Evolutionary conservation across 306 rosid species (phyloP), one percentile per base, ranked within the genome.

Genomic region (Oxytropis ochrocephala): DNA sequence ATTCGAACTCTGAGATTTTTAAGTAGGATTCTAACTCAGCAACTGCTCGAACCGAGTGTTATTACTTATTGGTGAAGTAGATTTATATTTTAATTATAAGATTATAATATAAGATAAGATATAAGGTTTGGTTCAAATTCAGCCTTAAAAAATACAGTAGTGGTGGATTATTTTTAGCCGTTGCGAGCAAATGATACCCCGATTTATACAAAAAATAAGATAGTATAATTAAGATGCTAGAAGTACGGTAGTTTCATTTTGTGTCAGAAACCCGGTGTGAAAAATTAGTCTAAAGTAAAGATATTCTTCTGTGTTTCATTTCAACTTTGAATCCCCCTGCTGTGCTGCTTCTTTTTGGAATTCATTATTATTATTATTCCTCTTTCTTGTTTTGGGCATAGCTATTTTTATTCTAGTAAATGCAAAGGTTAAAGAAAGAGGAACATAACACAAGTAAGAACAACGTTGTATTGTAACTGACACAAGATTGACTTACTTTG

Each of bases 301-400:
- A 53, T 75, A 43, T 68, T 58, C n/a, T 48, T 13, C 1, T 51
- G 72, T 39, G 4, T 44, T 75, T 73, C 73, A 73, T 44, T 75
- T 73, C 73, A 73, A 56, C 41, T 36, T 36, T 38, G 43, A 38
- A 38, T 38, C 10, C 10, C 10, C 1, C 43, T 63, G 21, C 30
- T 44, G 58, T 63, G 21, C 30, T 44, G 67, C 32, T 27, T 0
- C 42, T 12, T 51, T 29, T 33, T 44, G 29, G 29, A 24, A 1
- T 21, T 21, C 27, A 30, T 24, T 14, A 32, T 64, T 18, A 0
- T 19, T 5, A 6, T 54, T 55, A 7, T 74, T 48, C 67, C 7
- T 75, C 27, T 30, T 13, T 51, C 32, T 68, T 11, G 65, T 10
- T 74, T 7, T 18, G 38, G 58, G 35, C 8, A 27, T 64, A 42